A percentile compares a stretch with the other conserved stretches of the same genome.
Conservation (phyloP, 148 eudicot genomes). For the Chenopodium berlandieri region DNA sequence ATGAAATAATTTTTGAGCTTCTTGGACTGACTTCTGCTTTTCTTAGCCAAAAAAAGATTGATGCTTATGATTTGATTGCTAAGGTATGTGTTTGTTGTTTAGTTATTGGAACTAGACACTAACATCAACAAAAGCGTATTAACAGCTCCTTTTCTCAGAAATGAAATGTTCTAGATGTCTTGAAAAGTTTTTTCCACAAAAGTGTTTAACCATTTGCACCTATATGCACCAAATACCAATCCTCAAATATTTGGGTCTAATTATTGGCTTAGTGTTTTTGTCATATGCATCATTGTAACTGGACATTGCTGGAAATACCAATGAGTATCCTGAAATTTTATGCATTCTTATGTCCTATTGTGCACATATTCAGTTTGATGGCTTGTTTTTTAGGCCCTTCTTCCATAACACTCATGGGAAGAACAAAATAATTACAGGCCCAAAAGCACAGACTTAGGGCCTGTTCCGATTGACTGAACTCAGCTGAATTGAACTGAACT, state of each 20-base stretch:
- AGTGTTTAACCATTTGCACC: not conserved
- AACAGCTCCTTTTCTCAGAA: not conserved
- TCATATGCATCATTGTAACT: too few relatives aligned
- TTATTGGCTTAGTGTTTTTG: too few relatives aligned
- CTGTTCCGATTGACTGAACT: too few relatives aligned
- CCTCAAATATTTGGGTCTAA: not conserved
- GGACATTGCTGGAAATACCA: conserved; percentile 1
- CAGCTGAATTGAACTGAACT: too few relatives aligned
- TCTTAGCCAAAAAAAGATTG: conserved; percentile 47
- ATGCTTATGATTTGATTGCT: conserved; percentile 61
- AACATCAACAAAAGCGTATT: not conserved
- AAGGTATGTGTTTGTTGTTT: conserved; percentile 47
- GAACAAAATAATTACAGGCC: not conserved
- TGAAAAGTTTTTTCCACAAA: not conserved
- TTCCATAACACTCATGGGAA: not conserved
- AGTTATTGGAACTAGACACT: not conserved
- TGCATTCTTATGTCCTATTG: not conserved
- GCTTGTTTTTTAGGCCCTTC: not conserved
- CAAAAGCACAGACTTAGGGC: not conserved
- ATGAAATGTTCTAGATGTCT: not conserved
- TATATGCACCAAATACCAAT: not conserved
- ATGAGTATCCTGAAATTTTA: not conserved
- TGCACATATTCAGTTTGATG: not conserved
- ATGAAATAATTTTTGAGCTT: conserved; percentile 73
- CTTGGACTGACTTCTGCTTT: conserved; percentile 59